These are phyloP conservation scores for Chalciporus piperatus DNA, from an alignment of 768 basidiomycete genomes.

Conservation along the genomic window DNA sequence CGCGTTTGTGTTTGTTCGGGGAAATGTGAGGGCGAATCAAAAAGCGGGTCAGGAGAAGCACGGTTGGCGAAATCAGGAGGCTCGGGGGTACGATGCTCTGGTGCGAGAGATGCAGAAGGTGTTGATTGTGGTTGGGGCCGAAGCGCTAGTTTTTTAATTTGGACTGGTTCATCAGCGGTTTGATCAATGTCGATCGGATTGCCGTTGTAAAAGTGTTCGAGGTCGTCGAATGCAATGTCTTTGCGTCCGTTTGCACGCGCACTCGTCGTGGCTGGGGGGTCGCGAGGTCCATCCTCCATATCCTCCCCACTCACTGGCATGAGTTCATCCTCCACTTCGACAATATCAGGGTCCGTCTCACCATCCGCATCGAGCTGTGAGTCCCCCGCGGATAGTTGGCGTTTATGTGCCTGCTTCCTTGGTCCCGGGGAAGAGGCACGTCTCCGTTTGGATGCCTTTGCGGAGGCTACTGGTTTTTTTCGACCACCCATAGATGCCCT, in stretches of 20 bases:
- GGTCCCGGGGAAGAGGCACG: conserved; percentile 31
- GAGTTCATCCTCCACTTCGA: conserved; percentile 36
- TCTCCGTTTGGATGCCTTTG: conserved; percentile 17
- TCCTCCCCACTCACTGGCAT: conserved; percentile 26
- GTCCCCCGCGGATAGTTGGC: conserved; percentile 23
- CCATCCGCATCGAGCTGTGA: conserved; percentile 35
- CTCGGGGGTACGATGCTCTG: neutral
- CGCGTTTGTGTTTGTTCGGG: conserved; percentile 5
- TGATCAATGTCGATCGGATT: conserved; percentile 34
- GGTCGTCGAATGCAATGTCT: conserved; percentile 26
- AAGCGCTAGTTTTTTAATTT: neutral
- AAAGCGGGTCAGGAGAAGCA: conserved; percentile 26
- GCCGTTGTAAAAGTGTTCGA: conserved; percentile 28
- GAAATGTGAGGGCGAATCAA: conserved; percentile 22
- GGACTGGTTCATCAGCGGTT: conserved; percentile 12
- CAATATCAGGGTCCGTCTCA: conserved; percentile 33
- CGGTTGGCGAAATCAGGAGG: conserved; percentile 12
- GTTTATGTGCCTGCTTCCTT: conserved; percentile 15
- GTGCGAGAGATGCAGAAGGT: neutral
- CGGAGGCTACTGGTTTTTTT: conserved; percentile 5
- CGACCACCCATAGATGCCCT: conserved; percentile 8
- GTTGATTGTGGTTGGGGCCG: conserved; percentile 3
- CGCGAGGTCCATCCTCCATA: conserved; percentile 13
- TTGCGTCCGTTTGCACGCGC: conserved; percentile 4
- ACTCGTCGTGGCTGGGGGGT: conserved; percentile 2